Evolutionary conservation across 129 eudicot genomes (phyloP).

Genomic region (Tagetes erecta): DNA sequence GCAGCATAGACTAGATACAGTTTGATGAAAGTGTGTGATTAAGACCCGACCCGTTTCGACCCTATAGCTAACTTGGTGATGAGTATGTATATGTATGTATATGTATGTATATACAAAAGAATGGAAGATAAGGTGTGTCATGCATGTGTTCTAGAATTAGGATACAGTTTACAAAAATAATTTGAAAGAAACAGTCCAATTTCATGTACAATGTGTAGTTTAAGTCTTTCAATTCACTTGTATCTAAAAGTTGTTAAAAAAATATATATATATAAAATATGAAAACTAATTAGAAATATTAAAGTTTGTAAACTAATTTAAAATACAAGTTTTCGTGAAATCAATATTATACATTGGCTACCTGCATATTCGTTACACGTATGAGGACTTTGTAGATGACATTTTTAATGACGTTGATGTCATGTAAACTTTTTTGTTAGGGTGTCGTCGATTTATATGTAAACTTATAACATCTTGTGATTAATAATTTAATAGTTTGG

Average conservation of each 20-base stretch:
- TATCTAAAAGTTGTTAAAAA: not conserved
- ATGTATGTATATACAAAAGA: not conserved
- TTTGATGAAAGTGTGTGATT: conserved; percentile 33
- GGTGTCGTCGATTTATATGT: too few species aligned
- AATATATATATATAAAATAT: not conserved
- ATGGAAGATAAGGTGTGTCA: conserved; percentile 7
- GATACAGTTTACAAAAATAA: not conserved
- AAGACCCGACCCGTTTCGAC: conserved; percentile 49
- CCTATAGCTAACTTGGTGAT: conserved; percentile 19
- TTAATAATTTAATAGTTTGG: too few species aligned
- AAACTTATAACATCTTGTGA: too few species aligned
- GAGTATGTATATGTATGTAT: conserved; percentile 14
- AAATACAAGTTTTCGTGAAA: too few species aligned
- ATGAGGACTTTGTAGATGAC: too few species aligned
- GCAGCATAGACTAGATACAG: conserved; percentile 29
- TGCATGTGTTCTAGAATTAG: not conserved
- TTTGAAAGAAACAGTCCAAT: not conserved
- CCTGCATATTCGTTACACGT: too few species aligned
- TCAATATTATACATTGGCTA: too few species aligned
- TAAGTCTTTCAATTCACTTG: not conserved
- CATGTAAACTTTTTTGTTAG: too few species aligned
- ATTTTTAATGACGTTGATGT: too few species aligned
- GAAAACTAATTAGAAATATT: too few species aligned
- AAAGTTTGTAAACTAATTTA: too few species aligned
- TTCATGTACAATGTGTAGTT: not conserved